These are phyloP conservation scores for Fusarium pilosicola DNA, from an alignment of 2,329 filamentous ascomycete genomes.

Conservation along the genomic window DNA sequence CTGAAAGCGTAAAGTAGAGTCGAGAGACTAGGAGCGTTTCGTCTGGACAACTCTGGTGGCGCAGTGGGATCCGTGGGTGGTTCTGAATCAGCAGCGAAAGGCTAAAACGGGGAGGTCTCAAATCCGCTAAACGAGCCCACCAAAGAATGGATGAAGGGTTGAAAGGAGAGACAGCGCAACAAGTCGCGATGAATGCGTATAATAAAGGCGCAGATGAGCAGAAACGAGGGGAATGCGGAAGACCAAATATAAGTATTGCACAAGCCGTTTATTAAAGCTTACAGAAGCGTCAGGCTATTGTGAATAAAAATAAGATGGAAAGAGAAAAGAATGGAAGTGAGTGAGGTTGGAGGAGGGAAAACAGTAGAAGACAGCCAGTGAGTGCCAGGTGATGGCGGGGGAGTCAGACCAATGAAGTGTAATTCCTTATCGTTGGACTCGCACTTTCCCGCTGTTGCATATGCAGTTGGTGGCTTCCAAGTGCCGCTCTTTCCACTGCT, in stretches of 20 bases:
- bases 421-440: slow-evolving; percentile 33
- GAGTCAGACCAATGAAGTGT: slow-evolving; percentile 20
- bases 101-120: slow-evolving; percentile 20
- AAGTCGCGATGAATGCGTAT: slow-evolving; percentile 4
- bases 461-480: neutral
- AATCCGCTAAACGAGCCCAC: slow-evolving; percentile 30
- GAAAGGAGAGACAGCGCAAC: slow-evolving; percentile 26
- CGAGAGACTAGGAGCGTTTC: slow-evolving; percentile 1
- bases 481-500: slow-evolving; percentile 24
- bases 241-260: slow-evolving; percentile 6
- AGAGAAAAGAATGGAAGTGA: slow-evolving; percentile 1
- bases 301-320: neutral
- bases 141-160: slow-evolving; percentile 2
- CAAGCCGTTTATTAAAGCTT: slow-evolving; percentile 23
- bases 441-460: neutral
- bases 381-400: slow-evolving; percentile 27
- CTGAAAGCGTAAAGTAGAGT: slow-evolving; percentile 24
- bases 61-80: slow-evolving; percentile 31
- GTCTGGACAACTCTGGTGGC: slow-evolving; percentile 28
- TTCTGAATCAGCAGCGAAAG: slow-evolving; percentile 28
- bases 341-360: slow-evolving; percentile 20
- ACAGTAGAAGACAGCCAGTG: neutral
- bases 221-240: slow-evolving; percentile 1
- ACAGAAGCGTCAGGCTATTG: slow-evolving; percentile 7
- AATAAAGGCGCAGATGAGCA: neutral